Base-by-base conservation (phyloP, 768 basidiomycete species). In the Lactarius pseudohatsudake region DNA sequence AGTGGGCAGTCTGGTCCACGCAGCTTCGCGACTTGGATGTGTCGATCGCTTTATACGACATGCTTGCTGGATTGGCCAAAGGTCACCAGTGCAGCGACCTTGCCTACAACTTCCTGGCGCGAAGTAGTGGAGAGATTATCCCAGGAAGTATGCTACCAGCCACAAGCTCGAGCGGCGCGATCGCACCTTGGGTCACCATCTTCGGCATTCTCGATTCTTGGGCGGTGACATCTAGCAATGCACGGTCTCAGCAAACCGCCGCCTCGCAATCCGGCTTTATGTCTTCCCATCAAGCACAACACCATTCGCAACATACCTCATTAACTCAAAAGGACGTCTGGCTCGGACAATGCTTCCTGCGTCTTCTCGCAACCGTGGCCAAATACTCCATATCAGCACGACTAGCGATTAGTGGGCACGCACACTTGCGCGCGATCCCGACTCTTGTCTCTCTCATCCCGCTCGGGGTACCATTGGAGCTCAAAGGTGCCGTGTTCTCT, bases 1-100 rank as follows among this genome's bases (percentile, higher is more conserved):
- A 93, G 65, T 96, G 94, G 94, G 92, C 92, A 0, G 86, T 92
- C 10, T 91, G 90, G 90, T 90, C 90, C 1, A 91, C 91, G 1
- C 87, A 92, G 64, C 80, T 84, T 5, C 84, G 88, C 66, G 91
- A 93, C 67, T 73, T 84, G 7, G 84, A 84, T 1, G 88, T 93
- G 85, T 81, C 88, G 47, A 87, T 86, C 70, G 91, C 92, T 0
- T 76, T 94, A 60, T 94, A 93, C 74, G 91, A 96, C 71, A 96
- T 96, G 95, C 79, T 97, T 36, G 81, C 85, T 9, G 92, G 95
- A 26, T 80, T 96, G 32, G 84, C 92, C 2, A 89, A 90, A 60
- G 94, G 94, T 0, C 88, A 89, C 65, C 88, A 89, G 70, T 92
- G 91, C 72, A 92, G 92, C 70, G 90, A 93, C 72, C 80, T 92